Base-by-base conservation (phyloP, 225 moss, liverwort and hornwort species). In the Physcomitrellopsis africana region DNA sequence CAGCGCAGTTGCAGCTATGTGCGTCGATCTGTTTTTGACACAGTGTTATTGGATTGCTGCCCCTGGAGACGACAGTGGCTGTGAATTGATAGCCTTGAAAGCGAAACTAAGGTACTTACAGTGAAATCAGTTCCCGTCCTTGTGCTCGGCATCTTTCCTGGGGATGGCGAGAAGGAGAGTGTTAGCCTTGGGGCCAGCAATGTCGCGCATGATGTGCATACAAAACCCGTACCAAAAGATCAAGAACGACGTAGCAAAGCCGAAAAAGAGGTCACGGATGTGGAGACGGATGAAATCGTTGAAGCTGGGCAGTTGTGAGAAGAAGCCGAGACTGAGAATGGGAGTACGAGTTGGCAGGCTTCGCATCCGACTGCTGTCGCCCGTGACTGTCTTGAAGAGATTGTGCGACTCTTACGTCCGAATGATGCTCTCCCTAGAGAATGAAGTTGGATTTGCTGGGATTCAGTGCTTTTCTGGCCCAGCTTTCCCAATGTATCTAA, bases 131-230 rank as follows among this genome's bases (percentile, higher is more conserved):
- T 37, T 37, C 32, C 32, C 7, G 32, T 7, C 7, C 32, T 7
- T 2, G 32, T 37, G 32, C 4, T 37, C 4, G 32, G 32, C 24
- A 37, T 5, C 32, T 37, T 37, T 7, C 7, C 32, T 4, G 32
- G 3, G 15, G 11, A 76, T 76, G 76, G 76, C 46, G 22, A 76
- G 76, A n/a, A 76, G 56, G 58, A 68, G 67, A 47, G 76, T 76
- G 26, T 19, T 76, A 22, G 76, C 76, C 5, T 57, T 76, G 57
- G 67, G 76, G 19, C 76, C 67, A n/a, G 76, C 76, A 7, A 54
- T 76, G 10, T 67, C 76, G 13, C 67, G 76, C 18, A 63, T 74
- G 67, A 42, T 55, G 46, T 76, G 65, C 66, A n/a, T 60, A 5
- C 27, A 59, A 18, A 11, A 76, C 76, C 76, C 76, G 4, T 76